These are phyloP conservation scores for Salvia splendens DNA, from an alignment of 257 asterid species.

Conservation along the genomic window DNA sequence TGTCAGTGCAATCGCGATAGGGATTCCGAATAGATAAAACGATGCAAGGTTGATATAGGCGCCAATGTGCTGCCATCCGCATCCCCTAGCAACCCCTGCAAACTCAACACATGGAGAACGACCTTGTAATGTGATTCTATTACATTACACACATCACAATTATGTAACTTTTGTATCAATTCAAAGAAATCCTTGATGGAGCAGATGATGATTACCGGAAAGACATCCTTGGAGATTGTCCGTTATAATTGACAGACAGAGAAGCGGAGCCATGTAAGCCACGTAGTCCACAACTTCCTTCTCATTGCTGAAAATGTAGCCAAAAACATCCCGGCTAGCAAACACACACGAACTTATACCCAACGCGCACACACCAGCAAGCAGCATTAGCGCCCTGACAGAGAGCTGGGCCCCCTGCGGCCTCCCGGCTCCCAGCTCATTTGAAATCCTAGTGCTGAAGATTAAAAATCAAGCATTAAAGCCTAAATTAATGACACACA, in stretches of 20 bases:
- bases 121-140: too few species aligned
- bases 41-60: conserved; percentile 79
- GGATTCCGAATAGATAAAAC: conserved; percentile 80
- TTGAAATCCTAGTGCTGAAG: conserved; percentile 68
- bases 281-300: conserved; percentile 80
- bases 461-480: not conserved
- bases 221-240: conserved; percentile 75
- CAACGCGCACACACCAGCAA: conserved; percentile 44
- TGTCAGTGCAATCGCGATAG: conserved; percentile 61
- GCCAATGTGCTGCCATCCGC: conserved; percentile 89
- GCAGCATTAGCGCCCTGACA: conserved; percentile 57
- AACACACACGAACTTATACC: conserved; percentile 49
- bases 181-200: not conserved
- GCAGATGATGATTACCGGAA: conserved; percentile 45
- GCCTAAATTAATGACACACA: not conserved
- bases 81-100: conserved; percentile 87
- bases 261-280: conserved; percentile 64
- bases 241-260: conserved; percentile 56
- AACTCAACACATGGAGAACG: not conserved
- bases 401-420: conserved; percentile 51
- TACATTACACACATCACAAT: too few species aligned
- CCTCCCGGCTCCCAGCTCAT: conserved; percentile 67
- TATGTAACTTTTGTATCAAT: conserved; percentile 32
- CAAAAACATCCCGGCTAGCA: conserved; percentile 64
- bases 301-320: conserved; percentile 77